These are phyloP conservation scores for Phytophthora citricola DNA, from an alignment of 352 stramenopile species.

Conservation along the genomic window DNA sequence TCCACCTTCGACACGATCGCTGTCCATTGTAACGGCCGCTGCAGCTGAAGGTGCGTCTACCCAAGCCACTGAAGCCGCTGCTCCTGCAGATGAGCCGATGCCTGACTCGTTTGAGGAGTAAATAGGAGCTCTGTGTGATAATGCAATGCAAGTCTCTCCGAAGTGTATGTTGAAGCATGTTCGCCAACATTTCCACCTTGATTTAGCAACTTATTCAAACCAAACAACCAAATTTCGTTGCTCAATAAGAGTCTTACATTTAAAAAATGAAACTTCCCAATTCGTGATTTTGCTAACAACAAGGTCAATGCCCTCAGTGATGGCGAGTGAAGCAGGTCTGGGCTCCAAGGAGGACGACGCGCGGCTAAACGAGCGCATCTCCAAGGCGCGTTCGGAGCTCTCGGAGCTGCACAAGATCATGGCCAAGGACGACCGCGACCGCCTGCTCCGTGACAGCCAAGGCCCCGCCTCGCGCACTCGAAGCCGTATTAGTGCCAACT, in stretches of 20 bases:
- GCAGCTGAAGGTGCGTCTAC: conserved; percentile 35
- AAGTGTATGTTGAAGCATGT: conserved; percentile 13
- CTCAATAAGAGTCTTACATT: conserved; percentile 1
- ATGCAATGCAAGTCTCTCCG: background rate
- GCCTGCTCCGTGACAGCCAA: conserved; percentile 29
- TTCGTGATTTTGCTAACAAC: conserved; percentile 17
- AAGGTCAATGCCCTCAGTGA: conserved; percentile 23
- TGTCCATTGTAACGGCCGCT: conserved; percentile 50
- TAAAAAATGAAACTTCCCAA: conserved; percentile 30
- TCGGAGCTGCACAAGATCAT: conserved; percentile 65
- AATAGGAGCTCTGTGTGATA: conserved; percentile 4
- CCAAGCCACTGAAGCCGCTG: conserved; percentile 15
- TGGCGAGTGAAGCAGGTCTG: conserved; percentile 32
- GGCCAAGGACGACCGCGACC: conserved; percentile 30
- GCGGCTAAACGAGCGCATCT: conserved; percentile 60
- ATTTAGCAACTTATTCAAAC: conserved; percentile 9
- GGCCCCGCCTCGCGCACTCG: conserved; percentile 37
- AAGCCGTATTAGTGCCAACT: conserved; percentile 24
- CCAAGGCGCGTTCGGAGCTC: conserved; percentile 59
- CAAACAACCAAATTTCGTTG: background rate
- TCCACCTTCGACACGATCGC: conserved; percentile 35
- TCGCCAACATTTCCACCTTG: conserved; percentile 7
- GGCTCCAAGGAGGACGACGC: conserved; percentile 51
- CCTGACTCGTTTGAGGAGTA: conserved; percentile 37
- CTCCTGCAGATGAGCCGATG: conserved; percentile 45